A percentile compares a stretch with the other conserved stretches of the same genome.
Evolutionary conservation across 371 early-diverging fungal species (phyloP).

Genomic region (Lichtheimia corymbifera): DNA sequence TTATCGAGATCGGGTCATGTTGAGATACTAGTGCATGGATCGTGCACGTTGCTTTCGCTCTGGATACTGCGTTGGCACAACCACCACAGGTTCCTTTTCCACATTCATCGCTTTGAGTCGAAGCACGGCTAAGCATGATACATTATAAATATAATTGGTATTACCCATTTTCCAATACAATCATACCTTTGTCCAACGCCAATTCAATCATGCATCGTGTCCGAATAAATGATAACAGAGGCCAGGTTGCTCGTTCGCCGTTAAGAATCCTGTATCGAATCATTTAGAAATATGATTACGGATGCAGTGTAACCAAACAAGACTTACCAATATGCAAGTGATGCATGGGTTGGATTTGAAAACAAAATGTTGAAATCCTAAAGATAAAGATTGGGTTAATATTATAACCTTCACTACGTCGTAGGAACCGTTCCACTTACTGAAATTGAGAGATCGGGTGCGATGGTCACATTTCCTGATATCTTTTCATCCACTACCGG

Average conservation of each 20-base stretch:
- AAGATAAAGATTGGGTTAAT: neutral
- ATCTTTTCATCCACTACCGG: constrained; percentile 65
- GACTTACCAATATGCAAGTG: constrained; percentile 68
- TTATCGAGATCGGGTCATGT: constrained; percentile 15
- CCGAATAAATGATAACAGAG: constrained; percentile 68
- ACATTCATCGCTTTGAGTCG: constrained; percentile 41
- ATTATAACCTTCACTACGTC: no score
- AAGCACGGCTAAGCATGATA: constrained; percentile 30
- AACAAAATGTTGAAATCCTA: constrained; percentile 75
- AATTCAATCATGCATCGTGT: constrained; percentile 78
- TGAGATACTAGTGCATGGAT: constrained; percentile 43
- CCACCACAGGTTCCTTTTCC: constrained; percentile 38
- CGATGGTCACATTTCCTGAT: constrained; percentile 70
- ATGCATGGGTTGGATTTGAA: constrained; percentile 72
- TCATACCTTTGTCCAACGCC: constrained; percentile 62
- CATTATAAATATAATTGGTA: no score
- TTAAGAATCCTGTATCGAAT: constrained; percentile 58
- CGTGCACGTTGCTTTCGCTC: constrained; percentile 40
- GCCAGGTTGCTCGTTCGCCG: constrained; percentile 87
- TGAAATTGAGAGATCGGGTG: constrained; percentile 49
- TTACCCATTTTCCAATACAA: neutral
- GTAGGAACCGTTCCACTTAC: constrained; percentile 25
- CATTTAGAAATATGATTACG: neutral
- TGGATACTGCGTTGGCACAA: constrained; percentile 18
- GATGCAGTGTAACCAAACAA: neutral